phyloP scores from a whole-genome alignment of 768 basidiomycete genomes.

The Piloderma croceum region DNA sequence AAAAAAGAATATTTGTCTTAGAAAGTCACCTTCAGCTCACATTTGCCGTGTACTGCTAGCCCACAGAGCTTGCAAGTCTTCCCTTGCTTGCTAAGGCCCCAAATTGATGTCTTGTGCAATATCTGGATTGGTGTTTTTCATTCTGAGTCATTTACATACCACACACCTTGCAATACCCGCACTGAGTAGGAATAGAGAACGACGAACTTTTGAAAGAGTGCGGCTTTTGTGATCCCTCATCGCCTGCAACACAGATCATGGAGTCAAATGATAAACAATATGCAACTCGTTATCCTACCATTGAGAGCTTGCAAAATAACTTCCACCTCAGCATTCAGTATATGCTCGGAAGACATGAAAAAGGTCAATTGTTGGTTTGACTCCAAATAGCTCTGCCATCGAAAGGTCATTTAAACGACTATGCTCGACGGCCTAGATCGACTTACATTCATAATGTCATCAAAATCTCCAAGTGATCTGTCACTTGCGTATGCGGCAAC shows the following conservation, averaged over 20 bases:
- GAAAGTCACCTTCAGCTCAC: slow-evolving; percentile 69
- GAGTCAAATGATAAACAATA: slow-evolving; percentile 5
- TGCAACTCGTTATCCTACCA: slow-evolving; percentile 38
- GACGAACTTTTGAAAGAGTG: slow-evolving; percentile 82
- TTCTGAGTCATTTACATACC: slow-evolving; percentile 5
- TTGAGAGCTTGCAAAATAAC: slow-evolving; percentile 56
- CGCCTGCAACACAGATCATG: slow-evolving; percentile 41
- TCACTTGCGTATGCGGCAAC: slow-evolving; percentile 44
- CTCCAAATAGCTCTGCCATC: slow-evolving; percentile 55
- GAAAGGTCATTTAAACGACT: slow-evolving; percentile 3
- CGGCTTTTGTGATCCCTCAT: slow-evolving; percentile 63
- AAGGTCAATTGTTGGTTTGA: slow-evolving; percentile 52
- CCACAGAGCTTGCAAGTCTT: slow-evolving; percentile 79
- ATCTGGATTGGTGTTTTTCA: slow-evolving; percentile 1
- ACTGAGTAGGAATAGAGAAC: slow-evolving; percentile 80
- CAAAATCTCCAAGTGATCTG: slow-evolving; percentile 47
- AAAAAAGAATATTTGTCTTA: no score
- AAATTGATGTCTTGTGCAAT: slow-evolving; percentile 85
- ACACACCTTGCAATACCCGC: slow-evolving; percentile 74
- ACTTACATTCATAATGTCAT: slow-evolving; percentile 54
- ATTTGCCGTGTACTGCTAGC: slow-evolving; percentile 76
- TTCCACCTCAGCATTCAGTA: slow-evolving; percentile 61
- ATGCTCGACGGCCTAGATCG: neutral
- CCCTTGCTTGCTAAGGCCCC: slow-evolving; percentile 84
- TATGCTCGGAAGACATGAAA: slow-evolving; percentile 49